Evolutionary conservation across 2,329 filamentous ascomycete species (phyloP).

Genomic region (Fusarium sp.): DNA sequence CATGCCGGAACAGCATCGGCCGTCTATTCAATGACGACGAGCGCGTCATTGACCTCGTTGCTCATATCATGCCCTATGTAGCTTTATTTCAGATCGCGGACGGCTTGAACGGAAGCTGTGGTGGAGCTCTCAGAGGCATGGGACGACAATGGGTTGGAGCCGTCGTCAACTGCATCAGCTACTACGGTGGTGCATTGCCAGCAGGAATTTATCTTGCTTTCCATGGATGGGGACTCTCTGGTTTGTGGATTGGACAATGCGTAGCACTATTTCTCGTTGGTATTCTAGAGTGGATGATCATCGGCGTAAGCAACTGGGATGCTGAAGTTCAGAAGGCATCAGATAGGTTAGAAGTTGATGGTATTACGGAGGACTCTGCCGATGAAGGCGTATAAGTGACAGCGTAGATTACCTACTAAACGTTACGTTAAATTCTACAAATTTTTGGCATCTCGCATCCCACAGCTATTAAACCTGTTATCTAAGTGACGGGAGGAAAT

Average conservation of each 20-base stretch:
- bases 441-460: not conserved
- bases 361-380: not conserved
- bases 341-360: slow-evolving; percentile 40
- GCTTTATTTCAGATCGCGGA: slow-evolving; percentile 93
- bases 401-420: not conserved
- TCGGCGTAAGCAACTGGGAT: slow-evolving; percentile 82
- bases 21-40: slow-evolving; percentile 85
- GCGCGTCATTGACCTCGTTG: slow-evolving; percentile 77
- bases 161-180: slow-evolving; percentile 83
- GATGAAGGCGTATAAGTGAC: not conserved
- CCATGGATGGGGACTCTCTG: slow-evolving; percentile 83
- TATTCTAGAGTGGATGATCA: slow-evolving; percentile 81
- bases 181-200: slow-evolving; percentile 85
- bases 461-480: not conserved
- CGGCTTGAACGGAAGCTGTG: slow-evolving; percentile 86
- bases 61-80: slow-evolving; percentile 84
- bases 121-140: slow-evolving; percentile 85
- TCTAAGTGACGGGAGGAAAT: not conserved
- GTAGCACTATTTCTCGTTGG: slow-evolving; percentile 86
- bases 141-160: slow-evolving; percentile 88
- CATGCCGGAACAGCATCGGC: slow-evolving; percentile 78
- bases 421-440: not conserved
- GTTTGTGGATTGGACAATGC: slow-evolving; percentile 87
- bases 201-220: slow-evolving; percentile 88
- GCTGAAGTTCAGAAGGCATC: slow-evolving; percentile 43